A percentile compares a stretch with the other conserved stretches of the same genome.
Conservation (phyloP, 805 yeast species). For the Hanseniaspora vineae region DNA sequence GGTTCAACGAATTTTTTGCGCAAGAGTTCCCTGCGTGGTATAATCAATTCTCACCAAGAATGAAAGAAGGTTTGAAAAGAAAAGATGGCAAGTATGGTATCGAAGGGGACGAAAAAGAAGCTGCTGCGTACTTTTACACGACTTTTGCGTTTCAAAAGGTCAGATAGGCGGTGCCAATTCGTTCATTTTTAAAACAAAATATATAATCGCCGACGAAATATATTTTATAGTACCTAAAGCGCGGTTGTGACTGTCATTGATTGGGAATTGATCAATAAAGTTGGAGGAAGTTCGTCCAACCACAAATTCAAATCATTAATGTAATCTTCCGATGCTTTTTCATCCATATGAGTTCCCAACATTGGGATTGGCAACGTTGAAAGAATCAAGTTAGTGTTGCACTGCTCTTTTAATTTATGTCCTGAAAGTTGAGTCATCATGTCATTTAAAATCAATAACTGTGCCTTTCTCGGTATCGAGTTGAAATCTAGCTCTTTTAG, state of each 20-base stretch:
- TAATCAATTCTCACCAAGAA: slow-evolving; percentile 41
- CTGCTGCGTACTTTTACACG: slow-evolving; percentile 71
- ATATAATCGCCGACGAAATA: too few relatives aligned
- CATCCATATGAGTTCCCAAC: slow-evolving; percentile 64
- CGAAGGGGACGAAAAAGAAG: slow-evolving; percentile 81
- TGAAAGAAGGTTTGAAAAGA: slow-evolving; percentile 57
- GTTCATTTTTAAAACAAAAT: too few relatives aligned
- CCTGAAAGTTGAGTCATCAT: slow-evolving; percentile 57
- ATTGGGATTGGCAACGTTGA: slow-evolving; percentile 86
- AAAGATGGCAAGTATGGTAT: slow-evolving; percentile 76
- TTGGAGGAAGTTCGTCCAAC: slow-evolving; percentile 75
- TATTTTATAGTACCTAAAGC: slow-evolving; percentile 27
- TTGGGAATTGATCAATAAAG: slow-evolving; percentile 73
- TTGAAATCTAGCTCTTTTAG: slow-evolving; percentile 45
- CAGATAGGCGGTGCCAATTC: slow-evolving; percentile 21
- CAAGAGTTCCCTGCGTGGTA: slow-evolving; percentile 64
- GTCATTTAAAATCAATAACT: slow-evolving; percentile 78
- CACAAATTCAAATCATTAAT: slow-evolving; percentile 65
- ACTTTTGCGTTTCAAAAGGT: slow-evolving; percentile 72
- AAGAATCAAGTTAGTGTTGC: slow-evolving; percentile 58
- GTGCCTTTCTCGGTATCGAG: slow-evolving; percentile 85
- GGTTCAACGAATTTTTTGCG: slow-evolving; percentile 71
- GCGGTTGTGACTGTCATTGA: slow-evolving; percentile 95
- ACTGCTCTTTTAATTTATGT: not conserved
- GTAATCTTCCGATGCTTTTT: slow-evolving; percentile 59